phyloP scores from a whole-genome alignment of 140 eudicot species.

The Stevia rebaudiana region DNA sequence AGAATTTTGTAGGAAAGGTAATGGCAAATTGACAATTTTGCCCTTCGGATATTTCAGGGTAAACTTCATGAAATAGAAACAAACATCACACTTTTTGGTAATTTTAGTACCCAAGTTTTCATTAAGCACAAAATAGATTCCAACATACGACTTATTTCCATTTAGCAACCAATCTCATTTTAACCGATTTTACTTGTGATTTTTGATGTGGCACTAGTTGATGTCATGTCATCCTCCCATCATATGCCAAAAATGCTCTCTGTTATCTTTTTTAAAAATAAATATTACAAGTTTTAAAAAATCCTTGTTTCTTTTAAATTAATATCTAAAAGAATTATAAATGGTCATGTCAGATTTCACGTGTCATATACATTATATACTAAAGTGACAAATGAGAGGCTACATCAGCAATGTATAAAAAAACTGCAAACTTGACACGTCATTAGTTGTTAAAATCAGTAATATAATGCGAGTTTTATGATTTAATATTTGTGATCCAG shows the following conservation, averaged over 20 bases:
- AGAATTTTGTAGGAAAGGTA: slow-evolving; percentile 82
- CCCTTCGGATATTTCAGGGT: slow-evolving; percentile 5
- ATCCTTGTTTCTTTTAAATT: neutral
- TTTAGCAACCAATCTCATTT: neutral
- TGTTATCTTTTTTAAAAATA: neutral
- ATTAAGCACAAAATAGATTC: neutral
- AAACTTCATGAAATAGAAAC: neutral
- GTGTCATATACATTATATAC: neutral
- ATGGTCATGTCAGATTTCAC: neutral
- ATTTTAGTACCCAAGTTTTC: neutral
- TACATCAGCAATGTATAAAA: neutral
- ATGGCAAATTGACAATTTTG: slow-evolving; percentile 3
- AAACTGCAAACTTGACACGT: neutral
- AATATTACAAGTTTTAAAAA: neutral
- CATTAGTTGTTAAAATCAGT: neutral
- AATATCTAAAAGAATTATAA: neutral
- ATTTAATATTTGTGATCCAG: slow-evolving; percentile 38
- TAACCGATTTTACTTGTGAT: neutral
- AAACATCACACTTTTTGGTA: neutral
- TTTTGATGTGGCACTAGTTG: neutral
- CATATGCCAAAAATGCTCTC: neutral
- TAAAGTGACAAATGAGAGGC: neutral
- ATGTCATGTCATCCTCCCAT: neutral
- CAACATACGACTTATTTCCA: neutral
- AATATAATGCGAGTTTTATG: neutral